Conservation (phyloP, 129 eudicot genomes). For the carrot (Daucus carota) region DNA sequence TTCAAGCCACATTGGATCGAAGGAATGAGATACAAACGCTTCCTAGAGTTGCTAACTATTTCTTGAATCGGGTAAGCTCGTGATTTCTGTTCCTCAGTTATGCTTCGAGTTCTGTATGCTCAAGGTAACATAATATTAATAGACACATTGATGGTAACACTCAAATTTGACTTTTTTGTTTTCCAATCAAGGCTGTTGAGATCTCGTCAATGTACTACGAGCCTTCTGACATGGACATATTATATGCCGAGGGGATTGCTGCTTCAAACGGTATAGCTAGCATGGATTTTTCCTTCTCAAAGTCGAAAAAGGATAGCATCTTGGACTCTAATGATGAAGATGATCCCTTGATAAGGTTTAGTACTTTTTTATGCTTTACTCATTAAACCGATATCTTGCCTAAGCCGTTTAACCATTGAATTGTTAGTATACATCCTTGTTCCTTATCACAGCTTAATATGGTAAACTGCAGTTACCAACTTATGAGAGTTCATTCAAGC, state of each 20-base stretch:
- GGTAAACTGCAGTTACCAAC: conserved; percentile 43
- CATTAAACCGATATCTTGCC: background rate
- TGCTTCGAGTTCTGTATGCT: background rate
- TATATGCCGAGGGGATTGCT: conserved; percentile 76
- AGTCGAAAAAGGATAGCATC: conserved; percentile 24
- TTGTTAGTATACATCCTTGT: background rate
- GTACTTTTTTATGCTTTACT: background rate
- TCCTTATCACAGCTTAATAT: background rate
- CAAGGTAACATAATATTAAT: background rate
- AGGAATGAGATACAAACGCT: conserved; percentile 47
- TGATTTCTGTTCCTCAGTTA: background rate
- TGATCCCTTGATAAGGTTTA: conserved; percentile 37
- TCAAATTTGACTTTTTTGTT: background rate
- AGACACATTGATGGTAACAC: background rate
- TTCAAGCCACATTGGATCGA: conserved; percentile 65
- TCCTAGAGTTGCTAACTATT: conserved; percentile 62
- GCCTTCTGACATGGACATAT: conserved; percentile 81
- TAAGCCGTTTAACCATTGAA: background rate
- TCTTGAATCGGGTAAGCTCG: conserved; percentile 59
- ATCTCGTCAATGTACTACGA: conserved; percentile 55
- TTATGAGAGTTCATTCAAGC: conserved; percentile 45
- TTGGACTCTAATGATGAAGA: conserved; percentile 32
- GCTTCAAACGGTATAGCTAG: conserved; percentile 60
- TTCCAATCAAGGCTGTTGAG: conserved; percentile 61
- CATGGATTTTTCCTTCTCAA: conserved; percentile 59